Evolutionary conservation across 768 basidiomycete genomes (phyloP).

Genomic region (Artomyces pyxidatus): DNA sequence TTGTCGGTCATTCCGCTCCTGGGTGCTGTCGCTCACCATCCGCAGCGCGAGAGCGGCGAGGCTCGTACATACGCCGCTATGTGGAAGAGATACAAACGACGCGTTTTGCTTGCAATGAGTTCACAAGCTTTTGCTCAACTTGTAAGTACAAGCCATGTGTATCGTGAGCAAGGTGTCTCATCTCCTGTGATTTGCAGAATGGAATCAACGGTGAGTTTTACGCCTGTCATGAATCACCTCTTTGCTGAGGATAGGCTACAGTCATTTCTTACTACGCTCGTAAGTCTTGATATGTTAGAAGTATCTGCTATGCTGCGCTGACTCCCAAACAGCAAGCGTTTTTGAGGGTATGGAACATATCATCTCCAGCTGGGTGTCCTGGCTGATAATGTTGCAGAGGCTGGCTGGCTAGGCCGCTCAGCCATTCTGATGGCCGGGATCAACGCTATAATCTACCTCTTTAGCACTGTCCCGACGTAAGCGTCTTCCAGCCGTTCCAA

Average conservation of each 20-base stretch:
- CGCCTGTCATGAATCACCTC: slow-evolving; percentile 4
- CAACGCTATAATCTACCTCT: slow-evolving; percentile 74
- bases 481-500: slow-evolving; percentile 20
- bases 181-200: slow-evolving; percentile 42
- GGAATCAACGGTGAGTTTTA: slow-evolving; percentile 75
- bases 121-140: slow-evolving; percentile 94
- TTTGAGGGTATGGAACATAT: slow-evolving; percentile 68
- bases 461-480: slow-evolving; percentile 78
- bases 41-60: slow-evolving; percentile 67
- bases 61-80: slow-evolving; percentile 69
- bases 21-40: no score
- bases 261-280: slow-evolving; percentile 94
- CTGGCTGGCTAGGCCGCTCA: slow-evolving; percentile 91
- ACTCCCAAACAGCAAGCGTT: slow-evolving; percentile 57
- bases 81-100: slow-evolving; percentile 82
- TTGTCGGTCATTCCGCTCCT: no score
- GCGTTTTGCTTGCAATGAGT: slow-evolving; percentile 90
- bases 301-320: no score
- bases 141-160: slow-evolving; percentile 56
- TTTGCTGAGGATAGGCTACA: slow-evolving; percentile 21
- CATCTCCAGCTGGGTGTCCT: background rate
- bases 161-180: background rate
- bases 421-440: slow-evolving; percentile 96
- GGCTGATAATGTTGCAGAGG: slow-evolving; percentile 44
- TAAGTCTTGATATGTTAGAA: no score